Conservation (phyloP, 2,329 filamentous ascomycete species). For the Thielaviopsis populi region DNA sequence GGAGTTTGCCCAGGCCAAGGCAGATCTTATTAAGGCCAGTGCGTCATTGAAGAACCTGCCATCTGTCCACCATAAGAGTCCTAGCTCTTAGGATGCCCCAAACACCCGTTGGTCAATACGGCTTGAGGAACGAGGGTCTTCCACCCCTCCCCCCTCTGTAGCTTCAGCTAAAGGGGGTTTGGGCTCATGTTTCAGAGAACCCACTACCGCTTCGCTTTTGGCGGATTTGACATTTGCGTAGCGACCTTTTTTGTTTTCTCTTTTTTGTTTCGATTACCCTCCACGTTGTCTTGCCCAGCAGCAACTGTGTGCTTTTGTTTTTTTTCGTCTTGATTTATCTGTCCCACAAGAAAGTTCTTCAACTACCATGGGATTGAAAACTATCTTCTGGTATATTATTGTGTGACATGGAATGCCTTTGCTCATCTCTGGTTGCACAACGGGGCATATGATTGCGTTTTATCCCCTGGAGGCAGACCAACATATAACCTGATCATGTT, state of each 20-base stretch:
- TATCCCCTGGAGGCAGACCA: too few species aligned
- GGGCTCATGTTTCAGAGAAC: not conserved
- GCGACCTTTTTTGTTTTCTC: not conserved
- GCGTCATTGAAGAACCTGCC: not conserved
- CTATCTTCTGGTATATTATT: too few species aligned
- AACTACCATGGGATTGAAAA: not conserved
- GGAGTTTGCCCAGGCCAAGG: constrained; percentile 34
- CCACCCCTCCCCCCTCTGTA: too few species aligned
- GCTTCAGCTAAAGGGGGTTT: too few species aligned
- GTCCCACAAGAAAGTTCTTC: not conserved
- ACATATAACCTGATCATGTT: too few species aligned
- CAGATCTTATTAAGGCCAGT: constrained; percentile 29
- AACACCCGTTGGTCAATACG: not conserved
- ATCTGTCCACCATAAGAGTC: not conserved
- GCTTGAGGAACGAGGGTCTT: too few species aligned
- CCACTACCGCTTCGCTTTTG: not conserved
- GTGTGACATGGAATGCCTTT: not conserved
- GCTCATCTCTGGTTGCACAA: not conserved
- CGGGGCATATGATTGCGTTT: not conserved
- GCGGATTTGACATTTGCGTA: not conserved
- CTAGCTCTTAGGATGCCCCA: not conserved
- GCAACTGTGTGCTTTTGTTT: not conserved
- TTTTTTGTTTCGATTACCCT: not conserved
- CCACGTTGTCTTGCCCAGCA: not conserved
- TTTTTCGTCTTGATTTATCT: not conserved